Evolutionary conservation across 768 basidiomycete genomes (phyloP).

Genomic region (Cystofilobasidium capitatum): DNA sequence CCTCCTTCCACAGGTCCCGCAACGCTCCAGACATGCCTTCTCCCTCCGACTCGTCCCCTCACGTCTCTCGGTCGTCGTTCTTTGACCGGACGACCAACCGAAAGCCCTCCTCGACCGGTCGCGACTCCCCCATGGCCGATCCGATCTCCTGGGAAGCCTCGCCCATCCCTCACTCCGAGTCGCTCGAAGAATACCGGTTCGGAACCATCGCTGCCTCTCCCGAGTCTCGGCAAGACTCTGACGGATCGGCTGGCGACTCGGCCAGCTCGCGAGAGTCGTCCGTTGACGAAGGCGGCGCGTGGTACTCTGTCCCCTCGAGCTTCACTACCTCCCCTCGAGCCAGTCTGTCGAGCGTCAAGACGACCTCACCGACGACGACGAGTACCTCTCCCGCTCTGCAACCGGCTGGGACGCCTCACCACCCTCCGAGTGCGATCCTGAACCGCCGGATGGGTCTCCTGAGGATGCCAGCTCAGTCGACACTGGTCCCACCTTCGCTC

Average conservation of each 20-base stretch:
- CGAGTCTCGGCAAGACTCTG: background rate
- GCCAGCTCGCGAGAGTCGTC: background rate
- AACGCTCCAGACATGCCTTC: no score
- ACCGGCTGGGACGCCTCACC: background rate
- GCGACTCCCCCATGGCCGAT: background rate
- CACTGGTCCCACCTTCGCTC: conserved; percentile 14
- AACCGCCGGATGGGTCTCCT: background rate
- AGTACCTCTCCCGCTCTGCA: background rate
- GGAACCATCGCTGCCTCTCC: background rate
- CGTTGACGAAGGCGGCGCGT: background rate
- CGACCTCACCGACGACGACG: background rate
- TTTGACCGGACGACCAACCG: background rate
- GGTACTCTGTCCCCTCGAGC: background rate
- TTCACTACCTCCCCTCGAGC: background rate
- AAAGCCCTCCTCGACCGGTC: background rate
- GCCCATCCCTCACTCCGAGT: background rate
- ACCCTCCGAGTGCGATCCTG: background rate
- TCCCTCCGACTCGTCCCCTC: no score
- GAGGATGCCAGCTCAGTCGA: background rate
- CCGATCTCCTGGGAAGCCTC: background rate
- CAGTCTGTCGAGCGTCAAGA: background rate
- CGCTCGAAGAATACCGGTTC: conserved; percentile 3
- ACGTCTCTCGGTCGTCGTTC: background rate
- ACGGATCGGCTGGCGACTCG: background rate
- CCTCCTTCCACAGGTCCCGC: no score